phyloP scores from a whole-genome alignment of 192 early-diverging fungal species.

The Backusella macrospora region DNA sequence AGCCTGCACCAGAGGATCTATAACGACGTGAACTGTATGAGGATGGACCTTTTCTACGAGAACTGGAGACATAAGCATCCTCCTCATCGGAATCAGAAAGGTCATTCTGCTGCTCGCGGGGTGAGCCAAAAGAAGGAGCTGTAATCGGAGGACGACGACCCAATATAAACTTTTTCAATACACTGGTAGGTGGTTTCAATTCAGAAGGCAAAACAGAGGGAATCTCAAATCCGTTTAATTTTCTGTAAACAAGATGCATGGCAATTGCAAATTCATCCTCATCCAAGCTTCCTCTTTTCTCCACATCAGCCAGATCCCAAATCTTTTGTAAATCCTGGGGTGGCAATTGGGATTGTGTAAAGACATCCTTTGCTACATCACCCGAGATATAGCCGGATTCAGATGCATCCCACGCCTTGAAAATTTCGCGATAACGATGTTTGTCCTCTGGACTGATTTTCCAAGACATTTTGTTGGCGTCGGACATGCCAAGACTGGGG shows the following conservation, averaged over 20 bases:
- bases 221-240: conserved; percentile 80
- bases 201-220: conserved; percentile 81
- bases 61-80: conserved; percentile 38
- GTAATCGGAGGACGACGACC: conserved; percentile 28
- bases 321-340: conserved; percentile 56
- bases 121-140: conserved; percentile 1
- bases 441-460: conserved; percentile 46
- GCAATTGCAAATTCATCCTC: conserved; percentile 94
- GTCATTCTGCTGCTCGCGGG: not conserved
- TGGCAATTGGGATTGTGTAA: conserved; percentile 57
- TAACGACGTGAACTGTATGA: not conserved
- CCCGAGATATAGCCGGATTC: conserved; percentile 53
- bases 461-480: conserved; percentile 45
- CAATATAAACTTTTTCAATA: conserved; percentile 38
- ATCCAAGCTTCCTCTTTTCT: conserved; percentile 87
- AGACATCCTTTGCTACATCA: conserved; percentile 59
- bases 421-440: conserved; percentile 44
- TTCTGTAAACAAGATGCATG: conserved; percentile 94
- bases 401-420: conserved; percentile 52
- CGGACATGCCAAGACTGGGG: conserved; percentile 39
- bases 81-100: conserved; percentile 6
- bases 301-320: conserved; percentile 76
- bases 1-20: not conserved
- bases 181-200: conserved; percentile 81
- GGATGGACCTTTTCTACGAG: conserved; percentile 28